Evolutionary conservation across 768 basidiomycete genomes (phyloP).

Genomic region (Lactarius deliciosus): DNA sequence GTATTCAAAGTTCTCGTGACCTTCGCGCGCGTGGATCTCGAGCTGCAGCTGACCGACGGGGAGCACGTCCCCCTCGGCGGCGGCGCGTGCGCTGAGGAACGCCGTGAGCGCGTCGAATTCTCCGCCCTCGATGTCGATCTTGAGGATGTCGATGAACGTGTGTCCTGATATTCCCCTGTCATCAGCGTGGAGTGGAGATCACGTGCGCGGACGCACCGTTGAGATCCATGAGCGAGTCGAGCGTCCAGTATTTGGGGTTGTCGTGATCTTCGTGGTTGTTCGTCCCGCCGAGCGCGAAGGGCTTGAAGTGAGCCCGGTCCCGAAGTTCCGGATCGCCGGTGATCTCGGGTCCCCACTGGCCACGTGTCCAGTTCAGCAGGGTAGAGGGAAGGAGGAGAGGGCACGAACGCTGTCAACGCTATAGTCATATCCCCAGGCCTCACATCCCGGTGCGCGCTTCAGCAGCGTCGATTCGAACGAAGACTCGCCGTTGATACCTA

Average conservation of each 20-base stretch:
- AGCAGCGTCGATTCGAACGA: conserved; percentile 47
- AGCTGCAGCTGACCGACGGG: too few species aligned
- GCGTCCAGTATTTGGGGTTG: conserved; percentile 55
- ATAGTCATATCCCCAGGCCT: conserved; percentile 44
- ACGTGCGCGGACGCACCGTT: conserved; percentile 45
- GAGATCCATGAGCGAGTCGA: conserved; percentile 61
- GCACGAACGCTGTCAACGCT: conserved; percentile 38
- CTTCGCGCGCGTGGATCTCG: too few species aligned
- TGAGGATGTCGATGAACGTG: conserved; percentile 69
- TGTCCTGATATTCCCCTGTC: conserved; percentile 42
- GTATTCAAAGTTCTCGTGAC: too few species aligned
- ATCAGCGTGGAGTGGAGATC: too few species aligned
- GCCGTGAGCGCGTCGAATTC: too few species aligned
- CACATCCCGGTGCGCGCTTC: conserved; percentile 40
- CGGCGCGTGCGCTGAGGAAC: too few species aligned
- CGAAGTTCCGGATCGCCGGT: conserved; percentile 36
- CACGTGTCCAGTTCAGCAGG: not conserved
- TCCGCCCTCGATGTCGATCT: conserved; percentile 31
- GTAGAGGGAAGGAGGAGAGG: too few species aligned
- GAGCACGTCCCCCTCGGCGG: too few species aligned
- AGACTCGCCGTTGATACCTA: too few species aligned
- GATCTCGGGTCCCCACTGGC: conserved; percentile 45
- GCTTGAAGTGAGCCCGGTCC: conserved; percentile 44
- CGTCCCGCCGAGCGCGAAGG: conserved; percentile 37
- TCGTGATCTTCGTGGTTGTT: conserved; percentile 49